Evolutionary conservation across 2,329 filamentous ascomycete genomes (phyloP), one percentile per base, ranked within the genome.

Genomic region (Aspergillus spinulosporus): DNA sequence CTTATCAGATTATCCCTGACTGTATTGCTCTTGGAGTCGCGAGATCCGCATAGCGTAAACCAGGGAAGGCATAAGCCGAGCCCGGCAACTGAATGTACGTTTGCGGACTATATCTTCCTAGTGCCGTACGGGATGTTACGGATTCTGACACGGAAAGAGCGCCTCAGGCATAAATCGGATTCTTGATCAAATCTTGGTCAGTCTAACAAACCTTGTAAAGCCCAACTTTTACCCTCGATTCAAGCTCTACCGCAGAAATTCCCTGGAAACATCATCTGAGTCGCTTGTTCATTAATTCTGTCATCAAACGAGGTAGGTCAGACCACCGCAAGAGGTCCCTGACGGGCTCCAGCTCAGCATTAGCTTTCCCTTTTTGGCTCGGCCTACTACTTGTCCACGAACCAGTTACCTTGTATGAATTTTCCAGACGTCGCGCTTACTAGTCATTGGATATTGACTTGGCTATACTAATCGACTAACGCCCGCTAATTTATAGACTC

Each of bases 91-190:
- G 4, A 28, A 28, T 28, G 26, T 28, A 28, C 56, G 61, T 59
- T 62, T 63, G 59, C 62, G 54, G 62, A 48, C n/a, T 14, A 57
- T 53, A 54, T 54, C 57, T 56, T 60, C 55, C 55, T 28, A 26
- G 49, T 63, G 56, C 53, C 6, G 45, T 58, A 50, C 26, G 15
- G 26, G 14, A 2, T 6, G 39, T 15, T 54, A 48, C 51, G 11
- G 32, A 34, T 26, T 26, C 37, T 62, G 53, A 26, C 59, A 56
- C 7, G 52, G 26, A 32, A 14, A 11, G 21, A 14, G 15, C 32
- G 54, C 48, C 54, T 52, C 42, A 56, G 54, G 54, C 54, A 55
- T 2, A 32, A 47, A 29, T 5, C 39, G 21, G 47, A 55, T 40
- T 55, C 47, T 42, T 51, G 42, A 56, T 55, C 57, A 47, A 58